Evolutionary conservation across 164 flowering plant species (phyloP).

Genomic region (Dillenia suffruticosa): DNA sequence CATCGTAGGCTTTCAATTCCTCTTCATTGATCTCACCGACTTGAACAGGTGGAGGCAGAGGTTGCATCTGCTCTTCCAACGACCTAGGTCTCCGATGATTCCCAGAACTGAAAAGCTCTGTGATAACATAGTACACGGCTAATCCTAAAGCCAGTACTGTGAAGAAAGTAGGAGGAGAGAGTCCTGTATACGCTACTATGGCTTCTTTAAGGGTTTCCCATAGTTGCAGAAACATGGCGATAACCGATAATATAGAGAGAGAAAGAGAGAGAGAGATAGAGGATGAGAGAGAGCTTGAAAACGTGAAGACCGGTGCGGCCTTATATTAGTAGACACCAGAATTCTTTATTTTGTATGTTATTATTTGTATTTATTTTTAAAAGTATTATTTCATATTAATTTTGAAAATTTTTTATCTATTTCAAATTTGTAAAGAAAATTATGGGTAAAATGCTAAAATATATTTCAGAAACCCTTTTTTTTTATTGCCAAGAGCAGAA

Average conservation of each 20-base stretch:
- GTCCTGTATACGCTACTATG: conserved; percentile 78
- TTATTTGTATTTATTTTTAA: no score
- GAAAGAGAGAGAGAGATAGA: no score
- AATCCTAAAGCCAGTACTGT: conserved; percentile 52
- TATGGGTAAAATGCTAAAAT: no score
- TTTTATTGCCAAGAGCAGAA: no score
- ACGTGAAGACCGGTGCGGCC: no score
- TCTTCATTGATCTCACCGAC: conserved; percentile 83
- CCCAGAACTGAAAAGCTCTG: conserved; percentile 33
- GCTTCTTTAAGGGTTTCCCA: conserved; percentile 89
- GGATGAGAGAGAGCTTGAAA: no score
- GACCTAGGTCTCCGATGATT: conserved; percentile 26
- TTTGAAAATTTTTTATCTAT: no score
- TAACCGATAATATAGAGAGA: not conserved
- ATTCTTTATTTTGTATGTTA: no score
- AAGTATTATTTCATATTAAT: no score
- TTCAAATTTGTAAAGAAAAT: no score
- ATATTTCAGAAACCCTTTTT: no score
- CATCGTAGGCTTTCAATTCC: conserved; percentile 78
- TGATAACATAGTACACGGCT: conserved; percentile 40
- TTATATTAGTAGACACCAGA: no score
- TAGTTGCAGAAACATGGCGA: conserved; percentile 54
- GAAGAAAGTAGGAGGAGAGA: conserved; percentile 82
- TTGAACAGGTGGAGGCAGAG: conserved; percentile 93
- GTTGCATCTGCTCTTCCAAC: conserved; percentile 48